A percentile compares a stretch with the other conserved stretches of the same genome.
Evolutionary conservation across 2,329 filamentous ascomycete species (phyloP).

Genomic region (Pseudocercospora ulei): DNA sequence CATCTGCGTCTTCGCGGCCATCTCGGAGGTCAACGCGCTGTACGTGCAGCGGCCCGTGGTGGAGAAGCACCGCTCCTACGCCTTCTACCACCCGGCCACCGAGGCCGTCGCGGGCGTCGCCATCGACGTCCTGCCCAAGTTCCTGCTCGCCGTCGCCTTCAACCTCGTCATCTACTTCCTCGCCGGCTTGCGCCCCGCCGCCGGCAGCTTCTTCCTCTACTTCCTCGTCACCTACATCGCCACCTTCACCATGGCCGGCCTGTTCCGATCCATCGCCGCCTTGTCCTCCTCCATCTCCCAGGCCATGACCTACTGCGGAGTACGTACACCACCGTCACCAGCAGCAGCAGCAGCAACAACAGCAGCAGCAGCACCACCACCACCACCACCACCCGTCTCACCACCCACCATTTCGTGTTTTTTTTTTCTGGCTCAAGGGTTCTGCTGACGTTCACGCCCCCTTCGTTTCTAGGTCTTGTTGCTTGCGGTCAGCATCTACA

Average conservation of each 20-base stretch:
- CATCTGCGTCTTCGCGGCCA: conserved; percentile 52
- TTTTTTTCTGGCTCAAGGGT: no score
- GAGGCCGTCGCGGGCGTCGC: conserved; percentile 46
- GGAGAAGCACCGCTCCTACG: conserved; percentile 39
- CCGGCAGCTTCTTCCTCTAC: conserved; percentile 52
- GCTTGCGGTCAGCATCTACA: conserved; percentile 23
- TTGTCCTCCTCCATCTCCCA: conserved; percentile 56
- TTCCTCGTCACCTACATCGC: conserved; percentile 41
- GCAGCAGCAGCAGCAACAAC: no score
- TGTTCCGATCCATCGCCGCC: conserved; percentile 36
- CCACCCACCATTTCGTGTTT: no score
- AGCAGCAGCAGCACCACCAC: no score
- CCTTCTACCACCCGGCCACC: conserved; percentile 30
- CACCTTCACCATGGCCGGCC: conserved; percentile 39
- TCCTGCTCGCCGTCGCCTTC: conserved; percentile 24
- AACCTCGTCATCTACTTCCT: conserved; percentile 53
- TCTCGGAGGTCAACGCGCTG: conserved; percentile 54
- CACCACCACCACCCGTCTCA: no score
- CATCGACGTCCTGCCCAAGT: conserved; percentile 46
- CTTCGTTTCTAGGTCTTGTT: no score
- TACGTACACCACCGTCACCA: no score
- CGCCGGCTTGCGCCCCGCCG: conserved; percentile 45
- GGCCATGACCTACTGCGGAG: conserved; percentile 47
- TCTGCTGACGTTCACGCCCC: no score
- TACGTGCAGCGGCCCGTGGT: conserved; percentile 41